Evolutionary conservation across 306 rosid genomes (phyloP).

Genomic region (Casuarina equisetifolia): DNA sequence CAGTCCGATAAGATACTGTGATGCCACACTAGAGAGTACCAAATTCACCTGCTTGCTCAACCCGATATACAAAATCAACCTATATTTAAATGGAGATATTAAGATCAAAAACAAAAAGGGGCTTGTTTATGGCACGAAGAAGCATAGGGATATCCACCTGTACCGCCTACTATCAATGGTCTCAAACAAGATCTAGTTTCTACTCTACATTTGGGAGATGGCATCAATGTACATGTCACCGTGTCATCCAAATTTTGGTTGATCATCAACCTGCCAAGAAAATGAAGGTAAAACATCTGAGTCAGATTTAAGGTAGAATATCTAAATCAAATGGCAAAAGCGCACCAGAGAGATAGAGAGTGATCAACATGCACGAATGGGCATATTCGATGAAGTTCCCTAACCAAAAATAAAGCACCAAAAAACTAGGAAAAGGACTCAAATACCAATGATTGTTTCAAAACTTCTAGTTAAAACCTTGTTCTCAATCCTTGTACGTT

Average conservation of each 20-base stretch:
- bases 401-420: too few species aligned
- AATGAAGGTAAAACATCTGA: not conserved
- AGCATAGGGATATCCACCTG: slow-evolving; percentile 51
- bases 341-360: too few species aligned
- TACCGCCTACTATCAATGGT: slow-evolving; percentile 40
- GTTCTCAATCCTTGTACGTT: too few species aligned
- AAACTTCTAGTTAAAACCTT: too few species aligned
- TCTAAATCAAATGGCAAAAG: too few species aligned
- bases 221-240: slow-evolving; percentile 55
- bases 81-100: slow-evolving; percentile 23
- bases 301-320: too few species aligned
- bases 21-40: slow-evolving; percentile 25
- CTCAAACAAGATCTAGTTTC: slow-evolving; percentile 47
- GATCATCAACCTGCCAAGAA: slow-evolving; percentile 44
- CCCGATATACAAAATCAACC: slow-evolving; percentile 34
- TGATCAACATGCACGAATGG: too few species aligned
- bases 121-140: slow-evolving; percentile 40
- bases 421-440: too few species aligned
- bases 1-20: slow-evolving; percentile 25
- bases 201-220: slow-evolving; percentile 49
- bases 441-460: too few species aligned
- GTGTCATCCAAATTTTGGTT: slow-evolving; percentile 22
- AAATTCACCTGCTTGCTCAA: slow-evolving; percentile 38
- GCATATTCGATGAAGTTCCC: too few species aligned
- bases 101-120: slow-evolving; percentile 24